Percentiles rank a stretch among this genome's conserved stretches.
Conservation (phyloP, 2,329 filamentous ascomycete species). For the Aquanectria penicillioides region DNA sequence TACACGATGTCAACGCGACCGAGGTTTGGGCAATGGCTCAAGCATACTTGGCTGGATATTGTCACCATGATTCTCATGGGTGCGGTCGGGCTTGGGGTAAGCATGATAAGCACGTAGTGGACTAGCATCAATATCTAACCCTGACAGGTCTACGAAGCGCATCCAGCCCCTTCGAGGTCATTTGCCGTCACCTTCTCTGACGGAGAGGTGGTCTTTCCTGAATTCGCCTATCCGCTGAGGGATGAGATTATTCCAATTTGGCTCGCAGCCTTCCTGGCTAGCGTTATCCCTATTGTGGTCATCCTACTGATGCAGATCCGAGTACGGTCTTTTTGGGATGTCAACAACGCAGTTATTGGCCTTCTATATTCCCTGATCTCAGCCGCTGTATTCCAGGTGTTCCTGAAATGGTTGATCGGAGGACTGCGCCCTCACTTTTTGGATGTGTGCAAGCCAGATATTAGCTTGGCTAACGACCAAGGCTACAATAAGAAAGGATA, state of each 20-base stretch:
- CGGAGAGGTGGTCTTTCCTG: constrained; percentile 74
- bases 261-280: constrained; percentile 72
- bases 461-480: constrained; percentile 28
- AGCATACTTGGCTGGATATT: constrained; percentile 73
- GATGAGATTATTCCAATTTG: constrained; percentile 78
- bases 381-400: constrained; percentile 80
- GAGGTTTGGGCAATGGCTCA: constrained; percentile 76
- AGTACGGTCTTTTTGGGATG: constrained; percentile 74
- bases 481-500: constrained; percentile 64
- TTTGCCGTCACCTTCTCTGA: constrained; percentile 75
- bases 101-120: constrained; percentile 26
- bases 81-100: constrained; percentile 72
- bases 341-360: constrained; percentile 77
- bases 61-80: constrained; percentile 74
- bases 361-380: constrained; percentile 76
- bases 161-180: constrained; percentile 73
- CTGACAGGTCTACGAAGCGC: constrained; percentile 67
- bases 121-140: not conserved
- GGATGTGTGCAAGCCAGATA: constrained; percentile 70
- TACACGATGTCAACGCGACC: constrained; percentile 63
- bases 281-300: constrained; percentile 71
- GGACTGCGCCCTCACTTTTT: constrained; percentile 79
- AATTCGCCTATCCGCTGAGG: constrained; percentile 77
- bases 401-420: constrained; percentile 80
- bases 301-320: constrained; percentile 75